These are phyloP conservation scores for Coleophoma crateriformis DNA, from an alignment of 2,329 filamentous ascomycete genomes.

Conservation along the genomic window DNA sequence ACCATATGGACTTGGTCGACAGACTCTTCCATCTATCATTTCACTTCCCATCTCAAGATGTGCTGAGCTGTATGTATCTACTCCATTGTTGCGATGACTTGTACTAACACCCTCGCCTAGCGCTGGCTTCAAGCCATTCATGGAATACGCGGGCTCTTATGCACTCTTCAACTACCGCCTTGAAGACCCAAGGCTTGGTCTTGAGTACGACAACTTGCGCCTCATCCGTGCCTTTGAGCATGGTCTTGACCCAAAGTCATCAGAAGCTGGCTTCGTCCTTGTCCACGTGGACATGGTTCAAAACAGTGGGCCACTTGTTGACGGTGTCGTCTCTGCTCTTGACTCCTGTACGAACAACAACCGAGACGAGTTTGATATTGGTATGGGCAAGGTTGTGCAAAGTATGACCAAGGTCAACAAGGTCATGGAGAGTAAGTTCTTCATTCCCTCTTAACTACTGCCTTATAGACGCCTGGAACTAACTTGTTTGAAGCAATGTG, in stretches of 20 bases:
- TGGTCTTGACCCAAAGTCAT: constrained; percentile 79
- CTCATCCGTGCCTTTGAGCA: constrained; percentile 88
- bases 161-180: constrained; percentile 65
- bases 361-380: constrained; percentile 57
- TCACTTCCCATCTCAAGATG: constrained; percentile 78
- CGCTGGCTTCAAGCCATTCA: constrained; percentile 81
- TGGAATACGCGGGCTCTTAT: constrained; percentile 74
- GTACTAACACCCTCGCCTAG: constrained; percentile 20
- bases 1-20: constrained; percentile 71
- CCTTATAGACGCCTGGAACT: constrained; percentile 19
- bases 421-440: constrained; percentile 65
- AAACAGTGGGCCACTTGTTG: constrained; percentile 73
- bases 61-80: constrained; percentile 69
- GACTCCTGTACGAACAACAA: constrained; percentile 44
- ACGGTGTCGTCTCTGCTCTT: constrained; percentile 64
- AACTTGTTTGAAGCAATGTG: constrained; percentile 63
- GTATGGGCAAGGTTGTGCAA: constrained; percentile 53
- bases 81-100: too few relatives aligned
- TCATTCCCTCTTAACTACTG: neutral
- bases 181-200: constrained; percentile 47
- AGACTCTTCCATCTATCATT: constrained; percentile 67
- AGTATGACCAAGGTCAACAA: constrained; percentile 67
- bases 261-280: constrained; percentile 92
- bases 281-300: constrained; percentile 95
- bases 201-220: constrained; percentile 65